phyloP scores from a whole-genome alignment of 768 basidiomycete genomes.

The Boletus pseudo-olivaceus region DNA sequence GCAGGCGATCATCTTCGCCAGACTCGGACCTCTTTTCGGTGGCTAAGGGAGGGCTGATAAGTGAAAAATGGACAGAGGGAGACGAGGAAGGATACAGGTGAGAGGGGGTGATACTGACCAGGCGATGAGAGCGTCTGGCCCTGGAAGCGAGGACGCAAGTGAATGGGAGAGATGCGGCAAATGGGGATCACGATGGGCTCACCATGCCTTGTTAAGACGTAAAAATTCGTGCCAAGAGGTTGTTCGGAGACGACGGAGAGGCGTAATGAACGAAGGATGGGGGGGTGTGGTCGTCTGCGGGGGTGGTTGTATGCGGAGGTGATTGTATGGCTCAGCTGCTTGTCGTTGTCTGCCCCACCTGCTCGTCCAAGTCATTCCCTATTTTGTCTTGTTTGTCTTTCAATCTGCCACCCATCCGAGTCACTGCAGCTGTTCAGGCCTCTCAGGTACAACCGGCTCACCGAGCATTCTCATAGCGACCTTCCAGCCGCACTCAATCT shows the following conservation, averaged over 20 bases:
- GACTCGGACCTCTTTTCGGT: slow-evolving; percentile 77
- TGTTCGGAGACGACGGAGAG: neutral
- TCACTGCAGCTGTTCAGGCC: neutral
- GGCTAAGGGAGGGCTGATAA: slow-evolving; percentile 41
- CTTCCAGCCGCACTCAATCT: neutral
- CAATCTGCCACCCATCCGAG: slow-evolving; percentile 2
- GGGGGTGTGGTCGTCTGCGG: neutral
- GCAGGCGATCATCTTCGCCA: slow-evolving; percentile 66
- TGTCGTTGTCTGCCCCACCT: slow-evolving; percentile 4
- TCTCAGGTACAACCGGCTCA: neutral
- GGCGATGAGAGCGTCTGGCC: slow-evolving; percentile 86
- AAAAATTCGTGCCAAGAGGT: slow-evolving; percentile 12
- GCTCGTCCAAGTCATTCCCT: slow-evolving; percentile 12
- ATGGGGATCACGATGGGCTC: slow-evolving; percentile 8
- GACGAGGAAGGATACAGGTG: neutral
- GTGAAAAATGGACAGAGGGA: neutral
- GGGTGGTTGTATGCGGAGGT: slow-evolving; percentile 15
- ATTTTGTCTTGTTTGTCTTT: slow-evolving; percentile 35
- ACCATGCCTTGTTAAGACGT: slow-evolving; percentile 32
- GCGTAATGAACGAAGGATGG: neutral
- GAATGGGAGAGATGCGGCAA: slow-evolving; percentile 1
- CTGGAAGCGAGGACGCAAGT: slow-evolving; percentile 34
- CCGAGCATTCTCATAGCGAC: neutral
- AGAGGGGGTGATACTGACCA: slow-evolving; percentile 42
- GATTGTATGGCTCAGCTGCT: slow-evolving; percentile 9